Evolutionary conservation across 225 moss, liverwort and hornwort species (phyloP).

Genomic region (Sphagnum contortum): DNA sequence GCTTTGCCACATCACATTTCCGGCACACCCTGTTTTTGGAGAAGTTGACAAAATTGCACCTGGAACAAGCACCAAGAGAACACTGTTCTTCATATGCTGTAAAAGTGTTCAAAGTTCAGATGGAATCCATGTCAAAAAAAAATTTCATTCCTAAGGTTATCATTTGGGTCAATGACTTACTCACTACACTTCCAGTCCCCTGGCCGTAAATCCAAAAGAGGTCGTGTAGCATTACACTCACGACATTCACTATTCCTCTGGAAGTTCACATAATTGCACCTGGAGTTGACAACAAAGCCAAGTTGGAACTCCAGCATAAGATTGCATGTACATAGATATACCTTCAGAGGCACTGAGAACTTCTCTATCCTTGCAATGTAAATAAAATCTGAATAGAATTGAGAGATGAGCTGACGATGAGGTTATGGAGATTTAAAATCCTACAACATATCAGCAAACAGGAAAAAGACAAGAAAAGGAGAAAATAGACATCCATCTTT

Average conservation of each 20-base stretch:
- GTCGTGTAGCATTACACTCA: constrained; percentile 24
- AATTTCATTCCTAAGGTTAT: background rate
- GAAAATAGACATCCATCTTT: too few relatives aligned
- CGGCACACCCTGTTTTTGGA: constrained; percentile 51
- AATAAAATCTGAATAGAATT: too few relatives aligned
- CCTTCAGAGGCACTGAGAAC: background rate
- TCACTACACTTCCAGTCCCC: background rate
- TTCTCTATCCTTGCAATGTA: too few relatives aligned
- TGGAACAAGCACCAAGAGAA: constrained; percentile 11
- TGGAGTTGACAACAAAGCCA: constrained; percentile 13
- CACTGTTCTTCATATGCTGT: background rate
- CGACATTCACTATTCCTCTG: constrained; percentile 48
- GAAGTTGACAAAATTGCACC: constrained; percentile 88
- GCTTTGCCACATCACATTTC: constrained; percentile 18
- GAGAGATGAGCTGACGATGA: too few relatives aligned
- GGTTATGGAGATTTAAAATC: too few relatives aligned
- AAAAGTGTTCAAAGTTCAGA: too few relatives aligned
- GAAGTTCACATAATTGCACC: constrained; percentile 88
- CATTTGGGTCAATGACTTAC: background rate
- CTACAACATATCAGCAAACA: too few relatives aligned
- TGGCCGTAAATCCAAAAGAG: constrained; percentile 13
- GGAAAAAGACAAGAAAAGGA: too few relatives aligned
- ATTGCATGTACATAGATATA: background rate
- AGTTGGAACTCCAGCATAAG: background rate
- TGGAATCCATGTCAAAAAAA: too few relatives aligned